Evolutionary conservation across 2,329 filamentous ascomycete species (phyloP).

Genomic region (Keithomyces neogunnii): DNA sequence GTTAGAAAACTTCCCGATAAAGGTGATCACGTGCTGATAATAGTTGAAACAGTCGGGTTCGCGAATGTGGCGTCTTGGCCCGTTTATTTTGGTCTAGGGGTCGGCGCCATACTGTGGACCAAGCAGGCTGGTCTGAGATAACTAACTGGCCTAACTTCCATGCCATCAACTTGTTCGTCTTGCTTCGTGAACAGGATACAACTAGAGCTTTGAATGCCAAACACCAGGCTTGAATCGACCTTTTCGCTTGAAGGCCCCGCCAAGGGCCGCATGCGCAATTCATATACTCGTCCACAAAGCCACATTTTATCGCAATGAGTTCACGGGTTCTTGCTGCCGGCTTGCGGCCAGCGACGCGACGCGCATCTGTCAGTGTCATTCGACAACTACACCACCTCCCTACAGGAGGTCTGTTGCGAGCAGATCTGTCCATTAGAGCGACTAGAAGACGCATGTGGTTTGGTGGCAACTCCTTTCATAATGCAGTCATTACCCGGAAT

Average conservation of each 20-base stretch:
- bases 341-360: constrained; percentile 58
- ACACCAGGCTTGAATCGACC: neutral
- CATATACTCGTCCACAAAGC: neutral
- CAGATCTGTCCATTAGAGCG: constrained; percentile 54
- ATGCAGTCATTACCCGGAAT: constrained; percentile 57
- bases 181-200: neutral
- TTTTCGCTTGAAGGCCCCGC: neutral
- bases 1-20: constrained; percentile 19
- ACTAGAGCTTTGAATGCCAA: neutral
- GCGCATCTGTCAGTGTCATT: constrained; percentile 43
- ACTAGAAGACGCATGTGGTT: constrained; percentile 63
- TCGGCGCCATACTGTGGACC: too few species aligned
- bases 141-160: too few species aligned
- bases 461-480: constrained; percentile 77
- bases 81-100: neutral
- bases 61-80: neutral
- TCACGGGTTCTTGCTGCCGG: constrained; percentile 54
- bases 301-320: constrained; percentile 21
- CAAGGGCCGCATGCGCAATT: neutral
- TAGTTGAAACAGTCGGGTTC: too few species aligned
- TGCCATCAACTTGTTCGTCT: neutral
- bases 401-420: constrained; percentile 59
- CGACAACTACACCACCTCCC: constrained; percentile 61
- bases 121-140: too few species aligned
- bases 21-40: constrained; percentile 7